Base-by-base conservation (phyloP, 169 alveolate species). In the Sarcocystis neurona region DNA sequence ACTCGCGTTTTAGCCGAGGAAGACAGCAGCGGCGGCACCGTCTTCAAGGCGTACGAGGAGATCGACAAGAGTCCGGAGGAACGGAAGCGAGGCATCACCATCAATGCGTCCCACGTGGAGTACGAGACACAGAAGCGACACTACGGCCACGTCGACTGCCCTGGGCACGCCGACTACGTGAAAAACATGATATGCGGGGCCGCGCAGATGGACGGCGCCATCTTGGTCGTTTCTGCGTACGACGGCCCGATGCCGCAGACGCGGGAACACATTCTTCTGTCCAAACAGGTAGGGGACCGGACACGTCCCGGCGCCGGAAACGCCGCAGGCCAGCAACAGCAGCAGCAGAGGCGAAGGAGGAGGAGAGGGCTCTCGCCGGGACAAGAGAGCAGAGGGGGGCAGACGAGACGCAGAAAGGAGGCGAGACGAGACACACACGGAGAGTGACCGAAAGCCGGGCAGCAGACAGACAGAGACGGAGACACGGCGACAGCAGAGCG, bases 141-240 rank as follows among this genome's bases (percentile, higher is more conserved):
- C 75, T 93, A 93, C 79, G 95, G 94, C 15, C 95, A 93, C 79
- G 87, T 93, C 75, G 94, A 91, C 46, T 93, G 95, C 88, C 92
- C 92, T 0, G 99, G 99, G 30, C 99, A 97, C 94, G 98, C 99
- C 43, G 99, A 97, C 91, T 97, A 97, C 92, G 98, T 98, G 48
- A 97, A 97, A 90, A 97, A 97, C 92, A 98, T 98, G 99, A 98
- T 97, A 56, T 97, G 99, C 20, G 99, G 99, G 27, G 98, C 99
- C 58, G 98, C 98, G 18, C 97, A 97, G 87, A 96, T 97, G 99
- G 99, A 97, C 91, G 99, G 93, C 30, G 99, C 98, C 68, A 97
- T 97, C 32, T 93, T 97, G 68, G 99, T 98, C 68, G 98, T 97
- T 2, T 95, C 98, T 43, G 99, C 99, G 10, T 94, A 96, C 48